Conservation (phyloP, 208 protist species). For the Leishmania amazonensis region DNA sequence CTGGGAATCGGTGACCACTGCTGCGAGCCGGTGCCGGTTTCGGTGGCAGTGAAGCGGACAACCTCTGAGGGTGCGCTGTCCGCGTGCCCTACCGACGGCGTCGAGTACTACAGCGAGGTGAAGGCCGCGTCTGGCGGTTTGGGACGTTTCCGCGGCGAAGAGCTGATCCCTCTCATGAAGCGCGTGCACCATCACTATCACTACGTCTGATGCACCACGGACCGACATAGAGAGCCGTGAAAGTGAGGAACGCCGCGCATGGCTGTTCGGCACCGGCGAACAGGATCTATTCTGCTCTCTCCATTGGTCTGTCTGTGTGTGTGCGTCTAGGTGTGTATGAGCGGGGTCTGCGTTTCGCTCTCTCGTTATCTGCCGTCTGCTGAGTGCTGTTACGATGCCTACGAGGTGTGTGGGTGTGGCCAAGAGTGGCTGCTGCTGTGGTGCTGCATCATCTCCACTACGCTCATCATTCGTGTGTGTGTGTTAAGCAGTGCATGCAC, state of each 20-base stretch:
- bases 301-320: background rate
- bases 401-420: background rate
- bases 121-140: slow-evolving; percentile 32
- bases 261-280: background rate
- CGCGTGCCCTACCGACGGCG: slow-evolving; percentile 28
- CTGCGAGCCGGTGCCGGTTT: slow-evolving; percentile 73
- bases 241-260: background rate
- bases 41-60: slow-evolving; percentile 45
- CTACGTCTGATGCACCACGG: slow-evolving; percentile 27
- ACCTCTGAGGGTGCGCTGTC: background rate
- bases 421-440: background rate
- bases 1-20: slow-evolving; percentile 65
- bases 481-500: background rate
- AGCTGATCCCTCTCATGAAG: slow-evolving; percentile 60
- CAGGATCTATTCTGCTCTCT: background rate
- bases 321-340: background rate
- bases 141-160: slow-evolving; percentile 57
- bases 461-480: background rate
- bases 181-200: slow-evolving; percentile 55
- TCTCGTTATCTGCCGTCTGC: background rate
- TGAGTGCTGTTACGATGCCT: background rate
- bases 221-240: background rate
- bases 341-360: background rate
- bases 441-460: background rate
- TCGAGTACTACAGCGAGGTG: slow-evolving; percentile 64